Conservation (phyloP, 306 rosid species). For the Carpinus viminea region DNA sequence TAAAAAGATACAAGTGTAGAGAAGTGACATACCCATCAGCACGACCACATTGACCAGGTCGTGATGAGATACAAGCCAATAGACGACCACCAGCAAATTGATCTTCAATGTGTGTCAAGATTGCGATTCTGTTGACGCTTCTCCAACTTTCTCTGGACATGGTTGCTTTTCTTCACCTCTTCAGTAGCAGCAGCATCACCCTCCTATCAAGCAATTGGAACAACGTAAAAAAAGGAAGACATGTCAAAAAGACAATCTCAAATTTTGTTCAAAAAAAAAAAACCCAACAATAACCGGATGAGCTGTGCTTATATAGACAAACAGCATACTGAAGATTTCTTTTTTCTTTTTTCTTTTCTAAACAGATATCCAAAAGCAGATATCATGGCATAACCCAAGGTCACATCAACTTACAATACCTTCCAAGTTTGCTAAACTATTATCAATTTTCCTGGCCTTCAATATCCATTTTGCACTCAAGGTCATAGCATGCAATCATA, state of each 20-base stretch:
- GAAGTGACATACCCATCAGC: conserved; percentile 49
- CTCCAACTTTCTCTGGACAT: conserved; percentile 51
- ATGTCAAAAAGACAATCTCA: not conserved
- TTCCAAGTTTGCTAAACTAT: too few species aligned
- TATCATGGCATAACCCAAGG: too few species aligned
- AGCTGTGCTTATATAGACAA: too few species aligned
- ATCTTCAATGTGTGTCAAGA: conserved; percentile 57
- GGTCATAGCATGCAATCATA: too few species aligned
- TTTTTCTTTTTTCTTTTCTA: too few species aligned
- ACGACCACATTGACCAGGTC: conserved; percentile 72
- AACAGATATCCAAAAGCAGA: too few species aligned
- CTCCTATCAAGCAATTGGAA: conserved; percentile 31
- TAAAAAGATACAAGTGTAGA: not conserved
- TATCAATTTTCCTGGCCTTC: too few species aligned
- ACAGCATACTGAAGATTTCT: too few species aligned
- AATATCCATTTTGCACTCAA: too few species aligned
- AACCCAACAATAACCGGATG: too few species aligned
- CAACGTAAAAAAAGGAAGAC: not conserved
- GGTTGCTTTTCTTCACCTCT: conserved; percentile 60
- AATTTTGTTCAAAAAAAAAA: not conserved
- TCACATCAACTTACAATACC: too few species aligned
- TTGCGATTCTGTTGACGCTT: conserved; percentile 46
- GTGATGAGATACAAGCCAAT: conserved; percentile 58
- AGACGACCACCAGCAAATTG: conserved; percentile 62
- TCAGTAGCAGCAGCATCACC: conserved; percentile 48